These are phyloP conservation scores for Thuidium tamariscinum DNA, from an alignment of 225 moss, liverwort and hornwort species.

Conservation along the genomic window DNA sequence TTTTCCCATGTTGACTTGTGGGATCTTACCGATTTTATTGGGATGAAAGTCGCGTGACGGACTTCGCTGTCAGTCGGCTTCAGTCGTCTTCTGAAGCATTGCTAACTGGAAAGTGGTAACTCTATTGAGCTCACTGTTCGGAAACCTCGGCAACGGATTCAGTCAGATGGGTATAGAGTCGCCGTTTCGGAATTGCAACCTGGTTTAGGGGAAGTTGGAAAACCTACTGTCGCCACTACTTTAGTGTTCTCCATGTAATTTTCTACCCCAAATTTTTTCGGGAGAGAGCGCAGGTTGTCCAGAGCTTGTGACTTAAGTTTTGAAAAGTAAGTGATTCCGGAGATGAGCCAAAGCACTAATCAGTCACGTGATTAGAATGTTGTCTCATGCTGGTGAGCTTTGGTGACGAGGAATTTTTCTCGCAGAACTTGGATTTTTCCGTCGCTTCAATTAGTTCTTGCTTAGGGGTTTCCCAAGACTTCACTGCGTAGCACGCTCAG, in stretches of 20 bases:
- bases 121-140: neutral
- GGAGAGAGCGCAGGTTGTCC: neutral
- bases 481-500: neutral
- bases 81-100: neutral
- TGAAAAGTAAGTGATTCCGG: neutral
- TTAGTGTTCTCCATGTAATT: neutral
- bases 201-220: neutral
- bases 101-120: neutral
- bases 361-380: neutral
- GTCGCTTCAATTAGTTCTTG: neutral
- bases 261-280: neutral
- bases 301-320: neutral
- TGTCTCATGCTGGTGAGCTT: neutral
- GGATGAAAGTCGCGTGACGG: neutral
- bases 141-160: neutral
- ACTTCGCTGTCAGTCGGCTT: neutral
- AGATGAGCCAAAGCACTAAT: neutral
- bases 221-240: neutral
- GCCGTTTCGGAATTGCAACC: neutral
- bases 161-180: neutral
- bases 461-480: neutral
- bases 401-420: too few species aligned
- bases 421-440: neutral
- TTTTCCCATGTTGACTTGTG: neutral
- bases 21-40: neutral